A percentile compares a stretch with the other conserved stretches of the same genome.
Conservation (phyloP, 805 yeast genomes). For the Kurtzmaniella cleridarum region DNA sequence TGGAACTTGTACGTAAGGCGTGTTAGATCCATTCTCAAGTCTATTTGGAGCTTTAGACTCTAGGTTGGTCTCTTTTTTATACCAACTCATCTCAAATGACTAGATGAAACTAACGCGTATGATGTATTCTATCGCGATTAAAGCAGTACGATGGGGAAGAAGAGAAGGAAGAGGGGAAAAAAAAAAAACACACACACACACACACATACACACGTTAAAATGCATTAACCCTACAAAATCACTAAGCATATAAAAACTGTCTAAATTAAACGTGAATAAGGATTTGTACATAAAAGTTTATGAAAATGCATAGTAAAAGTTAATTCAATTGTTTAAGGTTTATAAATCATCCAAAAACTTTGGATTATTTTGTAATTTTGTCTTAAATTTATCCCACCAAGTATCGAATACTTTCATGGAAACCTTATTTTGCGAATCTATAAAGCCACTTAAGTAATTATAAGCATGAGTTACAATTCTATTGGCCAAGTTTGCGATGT, state of each 20-base stretch:
- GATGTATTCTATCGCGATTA: neutral
- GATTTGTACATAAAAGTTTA: neutral
- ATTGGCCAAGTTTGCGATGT: conserved; percentile 61
- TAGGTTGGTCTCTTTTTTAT: neutral
- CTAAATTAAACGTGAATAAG: too few relatives aligned
- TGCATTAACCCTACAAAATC: too few relatives aligned
- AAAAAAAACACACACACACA: too few relatives aligned
- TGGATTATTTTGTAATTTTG: conserved; percentile 74
- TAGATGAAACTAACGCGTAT: neutral
- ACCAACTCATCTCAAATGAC: conserved; percentile 4
- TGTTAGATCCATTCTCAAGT: neutral
- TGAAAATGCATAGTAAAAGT: too few relatives aligned
- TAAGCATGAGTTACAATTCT: conserved; percentile 90
- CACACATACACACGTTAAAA: too few relatives aligned
- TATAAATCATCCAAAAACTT: conserved; percentile 55
- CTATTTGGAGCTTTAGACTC: neutral
- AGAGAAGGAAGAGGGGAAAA: neutral
- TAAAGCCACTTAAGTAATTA: conserved; percentile 83
- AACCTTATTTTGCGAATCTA: conserved; percentile 74
- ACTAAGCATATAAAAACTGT: too few relatives aligned
- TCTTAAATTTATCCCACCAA: conserved; percentile 93
- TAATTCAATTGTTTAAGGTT: neutral
- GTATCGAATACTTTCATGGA: conserved; percentile 82
- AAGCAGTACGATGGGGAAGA: neutral
- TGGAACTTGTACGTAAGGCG: conserved; percentile 33